Evolutionary conservation across 345 rosid species (phyloP), one percentile per base, ranked within the genome.

Genomic region (Eutrema japonicum): DNA sequence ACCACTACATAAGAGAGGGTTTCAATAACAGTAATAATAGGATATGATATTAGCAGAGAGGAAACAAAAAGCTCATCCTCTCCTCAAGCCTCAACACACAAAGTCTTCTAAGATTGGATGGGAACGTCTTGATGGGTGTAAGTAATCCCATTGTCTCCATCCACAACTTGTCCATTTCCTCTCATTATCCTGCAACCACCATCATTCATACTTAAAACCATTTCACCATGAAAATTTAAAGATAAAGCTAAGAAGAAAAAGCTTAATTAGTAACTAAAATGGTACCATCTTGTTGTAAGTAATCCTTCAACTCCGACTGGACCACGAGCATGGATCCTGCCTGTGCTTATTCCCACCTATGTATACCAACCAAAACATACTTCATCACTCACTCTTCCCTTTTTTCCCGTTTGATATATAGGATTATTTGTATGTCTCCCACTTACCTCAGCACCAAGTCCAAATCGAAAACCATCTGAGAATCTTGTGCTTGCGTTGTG

Each of bases 271-370:
- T 4, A 33, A 40, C 32, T 4, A 38, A 66, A 42, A 49, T 4
- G 76, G 50, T 85, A 96, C 99, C 99, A 96, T 92, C 89, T 80
- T 54, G 98, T 96, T 13, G 99, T 96, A 58, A 96, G 76, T 79
- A 96, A 58, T 67, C 99, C 99, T 82, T 90, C 99, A 7, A 96
- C 98, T 43, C 98, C 99, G 1, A 96, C 99, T 46, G 99, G 98
- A 66, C 99, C 99, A 6, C 99, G 97, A 10, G 99, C 99, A 77
- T 96, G 99, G 65, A 96, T 96, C 79, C 97, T 85, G 74, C 98
- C 85, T 10, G 98, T 92, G 78, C 99, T 92, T 80, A 90, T 91
- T 68, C 99, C 99, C 51, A 95, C 97, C 99, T 92, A 30, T 52
- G 35, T 85, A 37, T 18, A 36, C 45, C 55, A 64, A 63, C 32